phyloP scores from a whole-genome alignment of 768 basidiomycete genomes.

The Trichaptum fuscoviolaceum region DNA sequence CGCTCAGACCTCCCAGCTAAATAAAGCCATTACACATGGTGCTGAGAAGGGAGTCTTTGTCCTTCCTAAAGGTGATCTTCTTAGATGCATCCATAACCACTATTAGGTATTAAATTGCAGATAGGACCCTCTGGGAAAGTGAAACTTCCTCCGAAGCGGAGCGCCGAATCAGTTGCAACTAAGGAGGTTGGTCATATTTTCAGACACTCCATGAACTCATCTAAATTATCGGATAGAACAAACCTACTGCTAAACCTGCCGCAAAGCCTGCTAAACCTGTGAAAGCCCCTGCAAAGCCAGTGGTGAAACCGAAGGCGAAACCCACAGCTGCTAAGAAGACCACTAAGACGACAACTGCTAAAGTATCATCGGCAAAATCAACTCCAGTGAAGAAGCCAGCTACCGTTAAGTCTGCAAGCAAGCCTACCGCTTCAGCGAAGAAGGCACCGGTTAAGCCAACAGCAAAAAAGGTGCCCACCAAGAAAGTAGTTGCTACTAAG shows the following conservation, averaged over 20 bases:
- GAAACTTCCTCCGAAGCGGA: constrained; percentile 63
- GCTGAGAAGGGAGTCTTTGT: constrained; percentile 78
- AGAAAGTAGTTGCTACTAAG: constrained; percentile 17
- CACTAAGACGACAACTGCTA: constrained; percentile 16
- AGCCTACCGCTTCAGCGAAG: constrained; percentile 15
- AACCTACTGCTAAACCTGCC: constrained; percentile 17
- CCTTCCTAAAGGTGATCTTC: constrained; percentile 73
- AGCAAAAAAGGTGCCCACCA: constrained; percentile 13
- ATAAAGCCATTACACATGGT: constrained; percentile 76
- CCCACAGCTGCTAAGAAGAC: constrained; percentile 25
- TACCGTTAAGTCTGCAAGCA: constrained; percentile 16
- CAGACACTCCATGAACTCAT: constrained; percentile 14
- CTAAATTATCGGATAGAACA: constrained; percentile 10
- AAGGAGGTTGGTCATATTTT: constrained; percentile 45
- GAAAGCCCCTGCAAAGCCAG: constrained; percentile 25
- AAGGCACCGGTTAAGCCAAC: constrained; percentile 32
- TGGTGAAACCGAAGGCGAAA: constrained; percentile 24
- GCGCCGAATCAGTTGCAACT: constrained; percentile 46
- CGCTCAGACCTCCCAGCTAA: constrained; percentile 73
- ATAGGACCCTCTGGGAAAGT: constrained; percentile 46
- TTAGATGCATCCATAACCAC: constrained; percentile 5
- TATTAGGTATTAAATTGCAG: constrained; percentile 5
- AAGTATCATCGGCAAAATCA: constrained; percentile 15
- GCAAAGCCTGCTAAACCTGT: constrained; percentile 18
- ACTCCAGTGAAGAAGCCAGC: constrained; percentile 11